phyloP scores from a whole-genome alignment of 2,329 filamentous ascomycete genomes.

The Paracorniculantispora psalliotae region DNA sequence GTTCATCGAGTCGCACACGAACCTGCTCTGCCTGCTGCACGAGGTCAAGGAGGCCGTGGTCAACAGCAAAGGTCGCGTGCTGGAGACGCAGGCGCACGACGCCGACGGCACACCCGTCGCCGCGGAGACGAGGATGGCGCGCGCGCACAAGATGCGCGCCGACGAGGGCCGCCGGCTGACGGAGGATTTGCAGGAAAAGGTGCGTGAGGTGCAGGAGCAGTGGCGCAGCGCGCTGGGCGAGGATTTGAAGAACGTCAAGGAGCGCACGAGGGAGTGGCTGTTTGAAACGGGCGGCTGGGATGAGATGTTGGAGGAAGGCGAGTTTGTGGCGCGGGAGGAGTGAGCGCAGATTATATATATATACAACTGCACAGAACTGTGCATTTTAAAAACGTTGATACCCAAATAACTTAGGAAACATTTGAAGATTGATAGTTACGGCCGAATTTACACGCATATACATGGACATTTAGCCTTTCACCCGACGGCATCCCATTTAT shows the following conservation, averaged over 20 bases:
- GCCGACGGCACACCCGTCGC: slow-evolving; percentile 28
- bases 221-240: slow-evolving; percentile 85
- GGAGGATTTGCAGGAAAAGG: slow-evolving; percentile 87
- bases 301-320: slow-evolving; percentile 60
- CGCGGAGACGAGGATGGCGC: slow-evolving; percentile 30
- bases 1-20: slow-evolving; percentile 93
- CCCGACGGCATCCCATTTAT: no score
- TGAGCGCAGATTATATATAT: not conserved
- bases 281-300: slow-evolving; percentile 83
- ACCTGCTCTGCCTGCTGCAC: slow-evolving; percentile 82
- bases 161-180: slow-evolving; percentile 69
- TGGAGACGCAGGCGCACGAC: slow-evolving; percentile 58
- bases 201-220: slow-evolving; percentile 82
- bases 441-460: slow-evolving; percentile 3
- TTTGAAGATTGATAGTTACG: not conserved
- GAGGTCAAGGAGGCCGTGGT: slow-evolving; percentile 81
- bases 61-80: slow-evolving; percentile 59
- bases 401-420: slow-evolving; percentile 19
- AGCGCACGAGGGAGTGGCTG: slow-evolving; percentile 68
- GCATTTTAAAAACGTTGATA: slow-evolving; percentile 22
- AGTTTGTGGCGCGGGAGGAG: slow-evolving; percentile 39
- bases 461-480: no score
- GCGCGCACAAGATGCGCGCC: slow-evolving; percentile 52
- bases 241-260: slow-evolving; percentile 67
- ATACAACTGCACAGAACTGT: not conserved